These are phyloP conservation scores for Parasitella parasitica DNA, from an alignment of 371 early-diverging fungal species.

Conservation along the genomic window DNA sequence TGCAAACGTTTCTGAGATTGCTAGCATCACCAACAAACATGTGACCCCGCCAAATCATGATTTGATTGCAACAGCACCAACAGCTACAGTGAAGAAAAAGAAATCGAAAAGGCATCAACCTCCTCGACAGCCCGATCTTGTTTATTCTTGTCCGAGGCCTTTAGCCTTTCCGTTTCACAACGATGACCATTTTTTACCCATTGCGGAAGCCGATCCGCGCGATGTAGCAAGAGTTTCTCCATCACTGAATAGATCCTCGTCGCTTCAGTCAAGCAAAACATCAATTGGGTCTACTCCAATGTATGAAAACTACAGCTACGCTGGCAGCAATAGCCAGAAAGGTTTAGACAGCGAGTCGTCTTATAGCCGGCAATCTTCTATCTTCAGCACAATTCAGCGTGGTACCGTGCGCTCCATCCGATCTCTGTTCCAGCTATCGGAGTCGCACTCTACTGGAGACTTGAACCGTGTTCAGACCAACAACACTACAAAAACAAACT, in stretches of 20 bases:
- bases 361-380: conserved; percentile 27
- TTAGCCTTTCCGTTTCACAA: conserved; percentile 56
- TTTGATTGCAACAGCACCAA: background rate
- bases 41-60: background rate
- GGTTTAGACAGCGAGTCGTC: conserved; percentile 24
- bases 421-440: conserved; percentile 39
- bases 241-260: conserved; percentile 14
- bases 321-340: background rate
- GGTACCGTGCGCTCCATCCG: conserved; percentile 47
- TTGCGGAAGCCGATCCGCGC: conserved; percentile 53
- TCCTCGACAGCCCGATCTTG: conserved; percentile 45
- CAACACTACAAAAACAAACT: conserved; percentile 3
- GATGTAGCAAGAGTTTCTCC: conserved; percentile 47
- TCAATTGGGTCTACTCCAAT: conserved; percentile 16
- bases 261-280: conserved; percentile 19
- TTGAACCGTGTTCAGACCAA: conserved; percentile 10
- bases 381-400: conserved; percentile 37
- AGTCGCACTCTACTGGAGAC: conserved; percentile 6
- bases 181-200: conserved; percentile 52
- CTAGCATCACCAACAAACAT: background rate
- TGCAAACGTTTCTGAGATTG: background rate
- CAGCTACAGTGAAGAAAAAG: conserved; percentile 19
- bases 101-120: conserved; percentile 23
- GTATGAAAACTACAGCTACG: conserved; percentile 16
- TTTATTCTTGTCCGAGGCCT: conserved; percentile 51